These are phyloP conservation scores for Crepidotus sp. DNA, from an alignment of 1,284 basidiomycete species.

Conservation along the genomic window DNA sequence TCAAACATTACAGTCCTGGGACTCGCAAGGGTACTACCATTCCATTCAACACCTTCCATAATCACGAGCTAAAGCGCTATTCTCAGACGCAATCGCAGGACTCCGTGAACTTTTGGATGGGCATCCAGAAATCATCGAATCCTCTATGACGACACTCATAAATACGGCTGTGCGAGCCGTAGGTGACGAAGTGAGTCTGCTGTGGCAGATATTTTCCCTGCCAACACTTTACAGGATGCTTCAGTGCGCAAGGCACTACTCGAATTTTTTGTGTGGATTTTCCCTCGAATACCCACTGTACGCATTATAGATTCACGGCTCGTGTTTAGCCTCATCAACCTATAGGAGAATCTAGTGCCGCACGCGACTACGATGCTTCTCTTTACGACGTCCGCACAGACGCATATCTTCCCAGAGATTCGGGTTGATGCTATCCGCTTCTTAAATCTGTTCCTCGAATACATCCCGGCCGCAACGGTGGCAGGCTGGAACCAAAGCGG, in stretches of 20 bases:
- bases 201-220: slow-evolving; percentile 5
- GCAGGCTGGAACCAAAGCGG: slow-evolving; percentile 54
- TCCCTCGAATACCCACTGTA: slow-evolving; percentile 59
- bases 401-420: slow-evolving; percentile 92
- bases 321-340: slow-evolving; percentile 1
- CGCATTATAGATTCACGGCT: slow-evolving; percentile 15
- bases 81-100: slow-evolving; percentile 71
- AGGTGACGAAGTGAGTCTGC: slow-evolving; percentile 61
- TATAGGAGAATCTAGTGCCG: slow-evolving; percentile 58
- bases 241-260: slow-evolving; percentile 54
- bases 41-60: background rate
- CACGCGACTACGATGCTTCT: slow-evolving; percentile 71
- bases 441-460: slow-evolving; percentile 70
- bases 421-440: slow-evolving; percentile 84
- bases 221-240: slow-evolving; percentile 41
- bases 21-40: slow-evolving; percentile 67
- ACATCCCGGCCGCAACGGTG: slow-evolving; percentile 61
- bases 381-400: slow-evolving; percentile 85
- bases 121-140: slow-evolving; percentile 49
- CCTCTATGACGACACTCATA: slow-evolving; percentile 57
- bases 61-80: background rate
- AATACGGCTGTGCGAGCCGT: slow-evolving; percentile 66
- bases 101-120: slow-evolving; percentile 72
- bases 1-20: slow-evolving; percentile 77
- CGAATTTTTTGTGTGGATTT: slow-evolving; percentile 61